Conservation (phyloP, 768 basidiomycete genomes). For the Collybia sordida region DNA sequence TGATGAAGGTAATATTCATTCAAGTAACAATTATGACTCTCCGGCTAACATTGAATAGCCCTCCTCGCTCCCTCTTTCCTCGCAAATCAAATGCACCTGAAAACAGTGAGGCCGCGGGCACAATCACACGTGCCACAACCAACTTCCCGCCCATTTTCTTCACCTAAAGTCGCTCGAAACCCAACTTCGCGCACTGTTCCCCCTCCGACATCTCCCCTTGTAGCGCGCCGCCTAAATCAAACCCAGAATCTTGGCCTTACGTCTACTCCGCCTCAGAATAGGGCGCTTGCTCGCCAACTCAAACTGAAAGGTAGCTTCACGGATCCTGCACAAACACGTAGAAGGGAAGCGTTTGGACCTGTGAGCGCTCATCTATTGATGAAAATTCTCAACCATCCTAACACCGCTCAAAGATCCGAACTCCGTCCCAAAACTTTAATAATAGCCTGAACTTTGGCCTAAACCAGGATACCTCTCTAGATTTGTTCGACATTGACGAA, state of each 20-base stretch:
- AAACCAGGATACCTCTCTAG: conserved; percentile 44
- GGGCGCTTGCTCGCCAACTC: conserved; percentile 49
- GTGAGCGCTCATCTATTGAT: conserved; percentile 28
- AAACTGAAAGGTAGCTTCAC: conserved; percentile 72
- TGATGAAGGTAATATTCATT: conserved; percentile 44
- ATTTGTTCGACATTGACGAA: conserved; percentile 77
- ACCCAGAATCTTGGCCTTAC: conserved; percentile 32
- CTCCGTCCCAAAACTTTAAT: conserved; percentile 27
- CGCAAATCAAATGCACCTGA: conserved; percentile 31
- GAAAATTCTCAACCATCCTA: conserved; percentile 9
- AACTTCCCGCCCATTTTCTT: conserved; percentile 29
- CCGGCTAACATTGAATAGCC: conserved; percentile 31
- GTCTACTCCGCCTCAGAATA: conserved; percentile 71
- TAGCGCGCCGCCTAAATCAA: conserved; percentile 32
- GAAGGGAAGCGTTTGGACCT: conserved; percentile 41
- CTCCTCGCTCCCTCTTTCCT: conserved; percentile 61
- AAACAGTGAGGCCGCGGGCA: conserved; percentile 51
- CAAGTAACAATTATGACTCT: neutral
- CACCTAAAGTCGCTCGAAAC: conserved; percentile 32
- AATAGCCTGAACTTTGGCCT: conserved; percentile 30
- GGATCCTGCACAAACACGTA: conserved; percentile 59
- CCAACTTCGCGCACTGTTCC: conserved; percentile 19
- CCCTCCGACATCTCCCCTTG: conserved; percentile 31
- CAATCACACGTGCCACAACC: conserved; percentile 52
- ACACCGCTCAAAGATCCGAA: conserved; percentile 26